These are phyloP conservation scores for Thamnidium elegans DNA, from an alignment of 192 early-diverging fungal genomes.

Conservation along the genomic window DNA sequence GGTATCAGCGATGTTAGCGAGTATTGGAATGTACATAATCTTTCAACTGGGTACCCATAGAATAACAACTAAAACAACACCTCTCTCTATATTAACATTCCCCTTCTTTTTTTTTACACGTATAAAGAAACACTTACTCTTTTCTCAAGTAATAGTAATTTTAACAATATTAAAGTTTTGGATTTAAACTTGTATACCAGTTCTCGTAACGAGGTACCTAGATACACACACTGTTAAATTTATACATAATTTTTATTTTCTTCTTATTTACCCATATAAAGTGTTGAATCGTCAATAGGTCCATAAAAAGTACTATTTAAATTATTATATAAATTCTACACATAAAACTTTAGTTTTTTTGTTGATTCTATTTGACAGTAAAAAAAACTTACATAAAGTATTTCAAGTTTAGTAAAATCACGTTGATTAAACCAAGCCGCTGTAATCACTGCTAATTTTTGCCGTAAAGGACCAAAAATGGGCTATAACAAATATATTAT, in stretches of 20 bases:
- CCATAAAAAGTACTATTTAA: constrained; percentile 49
- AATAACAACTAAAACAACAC: constrained; percentile 59
- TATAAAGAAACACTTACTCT: constrained; percentile 37
- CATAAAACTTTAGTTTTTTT: neutral
- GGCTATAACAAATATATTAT: constrained; percentile 37
- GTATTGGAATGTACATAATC: constrained; percentile 77
- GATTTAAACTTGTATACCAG: constrained; percentile 69
- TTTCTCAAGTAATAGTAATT: constrained; percentile 73
- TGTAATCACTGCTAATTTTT: constrained; percentile 73
- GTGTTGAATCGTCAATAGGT: constrained; percentile 57
- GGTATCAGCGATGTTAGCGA: constrained; percentile 72
- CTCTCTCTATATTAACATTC: neutral
- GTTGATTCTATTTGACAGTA: neutral
- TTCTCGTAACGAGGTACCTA: constrained; percentile 70
- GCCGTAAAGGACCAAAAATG: constrained; percentile 67
- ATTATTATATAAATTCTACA: constrained; percentile 64
- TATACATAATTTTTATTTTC: too few species aligned
- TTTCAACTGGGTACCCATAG: constrained; percentile 80
- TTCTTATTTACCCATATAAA: constrained; percentile 60
- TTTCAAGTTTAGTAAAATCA: constrained; percentile 78
- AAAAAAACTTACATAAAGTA: constrained; percentile 52
- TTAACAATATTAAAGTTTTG: constrained; percentile 73
- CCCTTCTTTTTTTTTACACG: too few species aligned
- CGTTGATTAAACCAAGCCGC: constrained; percentile 75
- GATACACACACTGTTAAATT: too few species aligned